Percentiles rank a stretch among this genome's conserved stretches.
Conservation (phyloP, 2,329 filamentous ascomycete genomes). For the Fusarium armeniacum region DNA sequence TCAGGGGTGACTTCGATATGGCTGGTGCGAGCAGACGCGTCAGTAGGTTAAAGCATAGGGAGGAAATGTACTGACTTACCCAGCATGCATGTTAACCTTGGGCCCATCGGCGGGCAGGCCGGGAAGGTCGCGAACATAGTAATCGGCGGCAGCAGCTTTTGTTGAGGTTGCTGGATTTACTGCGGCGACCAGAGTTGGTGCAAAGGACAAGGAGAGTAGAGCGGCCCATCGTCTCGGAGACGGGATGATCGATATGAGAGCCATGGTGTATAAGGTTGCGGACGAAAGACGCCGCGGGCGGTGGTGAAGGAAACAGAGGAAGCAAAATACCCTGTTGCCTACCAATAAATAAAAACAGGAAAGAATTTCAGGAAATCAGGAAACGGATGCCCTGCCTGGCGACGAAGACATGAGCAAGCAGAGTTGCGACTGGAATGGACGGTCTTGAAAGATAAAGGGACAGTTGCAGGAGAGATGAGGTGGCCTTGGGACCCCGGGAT, state of each 20-base stretch:
- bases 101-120: constrained; percentile 81
- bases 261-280: constrained; percentile 46
- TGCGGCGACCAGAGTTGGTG: constrained; percentile 55
- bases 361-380: constrained; percentile 17
- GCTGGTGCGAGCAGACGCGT: constrained; percentile 61
- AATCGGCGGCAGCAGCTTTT: constrained; percentile 73
- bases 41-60: constrained; percentile 35
- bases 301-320: constrained; percentile 17
- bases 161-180: constrained; percentile 46
- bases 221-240: constrained; percentile 52
- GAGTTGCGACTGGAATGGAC: constrained; percentile 40
- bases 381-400: constrained; percentile 11
- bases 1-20: constrained; percentile 91
- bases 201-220: constrained; percentile 58
- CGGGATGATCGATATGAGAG: constrained; percentile 44
- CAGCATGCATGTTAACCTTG: constrained; percentile 96
- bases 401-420: constrained; percentile 25
- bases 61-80: constrained; percentile 69
- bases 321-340: constrained; percentile 10
- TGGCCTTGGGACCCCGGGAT: constrained; percentile 42
- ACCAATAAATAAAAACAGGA: constrained; percentile 9
- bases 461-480: constrained; percentile 37
- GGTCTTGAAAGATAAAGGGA: constrained; percentile 23
- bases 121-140: constrained; percentile 88
- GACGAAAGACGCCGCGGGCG: constrained; percentile 38